phyloP scores from a whole-genome alignment of 2,329 filamentous ascomycete genomes.

The Diaporthe sp. region DNA sequence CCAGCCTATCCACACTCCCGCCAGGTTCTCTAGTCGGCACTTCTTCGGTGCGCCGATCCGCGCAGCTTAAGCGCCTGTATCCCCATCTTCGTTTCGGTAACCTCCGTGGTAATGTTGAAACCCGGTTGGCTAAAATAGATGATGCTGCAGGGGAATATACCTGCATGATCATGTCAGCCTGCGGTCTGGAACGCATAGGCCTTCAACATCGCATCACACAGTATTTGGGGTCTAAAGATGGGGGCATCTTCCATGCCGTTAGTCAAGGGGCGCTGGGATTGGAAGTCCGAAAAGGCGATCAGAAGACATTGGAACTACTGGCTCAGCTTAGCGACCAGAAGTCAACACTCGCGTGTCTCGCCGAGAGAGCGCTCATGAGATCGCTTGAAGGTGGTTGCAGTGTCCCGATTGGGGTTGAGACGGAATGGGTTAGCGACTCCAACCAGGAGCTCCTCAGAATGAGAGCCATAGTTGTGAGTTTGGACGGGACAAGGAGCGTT shows the following conservation, averaged over 20 bases:
- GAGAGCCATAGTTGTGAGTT: constrained; percentile 9
- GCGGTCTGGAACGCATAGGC: background rate
- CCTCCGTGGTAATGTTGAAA: constrained; percentile 17
- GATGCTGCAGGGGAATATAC: background rate
- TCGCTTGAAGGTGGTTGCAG: constrained; percentile 1
- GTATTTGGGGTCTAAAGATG: background rate
- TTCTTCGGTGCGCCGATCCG: constrained; percentile 9
- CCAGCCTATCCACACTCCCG: background rate
- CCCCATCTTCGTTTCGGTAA: background rate
- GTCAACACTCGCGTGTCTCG: background rate
- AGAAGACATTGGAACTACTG: background rate
- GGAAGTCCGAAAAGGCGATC: background rate
- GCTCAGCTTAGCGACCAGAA: background rate
- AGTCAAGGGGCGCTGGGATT: constrained; percentile 1
- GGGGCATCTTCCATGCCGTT: constrained; percentile 11
- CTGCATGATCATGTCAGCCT: constrained; percentile 13
- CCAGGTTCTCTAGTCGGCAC: constrained; percentile 5
- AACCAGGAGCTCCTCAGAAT: background rate
- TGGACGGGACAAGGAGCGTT: background rate
- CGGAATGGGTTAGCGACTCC: background rate
- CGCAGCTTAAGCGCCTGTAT: background rate
- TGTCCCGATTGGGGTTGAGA: constrained; percentile 16
- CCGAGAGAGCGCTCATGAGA: background rate
- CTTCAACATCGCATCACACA: constrained; percentile 15
- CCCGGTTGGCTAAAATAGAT: constrained; percentile 10